A percentile compares a stretch with the other conserved stretches of the same genome.
Evolutionary conservation across 768 basidiomycete genomes (phyloP).

Genomic region (Flagelloscypha sp.): DNA sequence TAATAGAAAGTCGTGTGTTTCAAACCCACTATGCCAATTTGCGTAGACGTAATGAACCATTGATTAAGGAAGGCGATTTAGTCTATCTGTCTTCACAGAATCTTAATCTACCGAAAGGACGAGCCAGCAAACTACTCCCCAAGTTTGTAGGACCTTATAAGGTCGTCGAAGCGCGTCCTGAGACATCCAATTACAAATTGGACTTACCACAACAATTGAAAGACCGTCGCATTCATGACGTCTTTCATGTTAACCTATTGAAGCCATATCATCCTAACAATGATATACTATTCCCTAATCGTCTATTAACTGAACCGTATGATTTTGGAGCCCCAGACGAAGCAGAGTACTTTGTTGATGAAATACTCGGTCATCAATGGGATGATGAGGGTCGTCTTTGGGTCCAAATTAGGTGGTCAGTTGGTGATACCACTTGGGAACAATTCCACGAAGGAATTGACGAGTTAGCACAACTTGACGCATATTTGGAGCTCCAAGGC

Average conservation of each 20-base stretch:
- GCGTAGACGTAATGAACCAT: slow-evolving; percentile 8
- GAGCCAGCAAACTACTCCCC: slow-evolving; percentile 26
- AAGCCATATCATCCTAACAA: slow-evolving; percentile 21
- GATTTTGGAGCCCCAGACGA: slow-evolving; percentile 26
- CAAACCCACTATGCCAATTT: slow-evolving; percentile 25
- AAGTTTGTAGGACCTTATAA: slow-evolving; percentile 31
- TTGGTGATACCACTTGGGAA: slow-evolving; percentile 28
- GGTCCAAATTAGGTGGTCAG: slow-evolving; percentile 22
- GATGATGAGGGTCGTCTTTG: slow-evolving; percentile 6
- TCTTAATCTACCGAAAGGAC: slow-evolving; percentile 22
- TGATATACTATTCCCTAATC: slow-evolving; percentile 25
- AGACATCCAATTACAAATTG: slow-evolving; percentile 20
- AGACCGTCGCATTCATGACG: slow-evolving; percentile 20
- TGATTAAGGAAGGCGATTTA: slow-evolving; percentile 14
- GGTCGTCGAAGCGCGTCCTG: slow-evolving; percentile 13
- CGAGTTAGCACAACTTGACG: slow-evolving; percentile 20
- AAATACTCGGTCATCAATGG: slow-evolving; percentile 21
- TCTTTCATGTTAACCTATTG: slow-evolving; percentile 27
- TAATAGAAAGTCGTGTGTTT: slow-evolving; percentile 22
- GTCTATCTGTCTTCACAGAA: slow-evolving; percentile 31
- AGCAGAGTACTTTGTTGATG: slow-evolving; percentile 30
- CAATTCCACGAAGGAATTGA: slow-evolving; percentile 13
- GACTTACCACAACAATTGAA: slow-evolving; percentile 18
- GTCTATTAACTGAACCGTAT: slow-evolving; percentile 20
- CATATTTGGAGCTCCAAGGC: slow-evolving; percentile 21